Percentiles rank a stretch among this genome's conserved stretches.
phyloP scores from a whole-genome alignment of 106 monocot genomes.

The Dioscorea alata region DNA sequence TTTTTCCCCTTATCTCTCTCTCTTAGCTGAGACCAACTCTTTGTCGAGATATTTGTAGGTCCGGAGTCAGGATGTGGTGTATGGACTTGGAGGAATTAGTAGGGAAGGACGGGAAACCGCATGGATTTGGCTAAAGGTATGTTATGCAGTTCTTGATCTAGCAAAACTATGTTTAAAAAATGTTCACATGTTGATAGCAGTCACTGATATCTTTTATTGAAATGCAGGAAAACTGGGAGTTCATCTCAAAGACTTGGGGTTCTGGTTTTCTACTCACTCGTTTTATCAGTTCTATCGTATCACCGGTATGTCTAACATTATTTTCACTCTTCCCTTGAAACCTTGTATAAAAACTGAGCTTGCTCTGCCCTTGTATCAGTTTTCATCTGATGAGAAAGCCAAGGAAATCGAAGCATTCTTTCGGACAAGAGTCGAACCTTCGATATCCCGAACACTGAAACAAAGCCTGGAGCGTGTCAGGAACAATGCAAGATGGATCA shows the following conservation, averaged over 20 bases:
- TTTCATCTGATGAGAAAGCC: constrained; percentile 67
- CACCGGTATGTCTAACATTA: constrained; percentile 33
- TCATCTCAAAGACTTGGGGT: constrained; percentile 69
- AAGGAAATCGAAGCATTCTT: constrained; percentile 75
- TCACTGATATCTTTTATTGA: background rate
- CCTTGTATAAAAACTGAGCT: background rate
- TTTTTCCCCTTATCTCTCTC: too few species aligned
- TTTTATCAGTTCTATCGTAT: constrained; percentile 45
- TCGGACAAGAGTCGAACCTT: constrained; percentile 45
- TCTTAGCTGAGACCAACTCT: background rate
- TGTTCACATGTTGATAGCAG: background rate
- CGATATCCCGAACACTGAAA: constrained; percentile 61
- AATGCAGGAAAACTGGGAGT: constrained; percentile 89
- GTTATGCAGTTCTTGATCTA: background rate
- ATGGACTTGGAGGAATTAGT: constrained; percentile 49
- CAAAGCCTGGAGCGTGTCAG: constrained; percentile 78
- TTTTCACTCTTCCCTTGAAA: background rate
- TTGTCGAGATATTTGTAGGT: constrained; percentile 32
- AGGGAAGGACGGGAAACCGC: constrained; percentile 72
- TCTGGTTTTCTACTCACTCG: constrained; percentile 42
- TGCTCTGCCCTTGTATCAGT: constrained; percentile 30
- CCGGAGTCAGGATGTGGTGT: constrained; percentile 70
- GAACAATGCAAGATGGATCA: constrained; percentile 69
- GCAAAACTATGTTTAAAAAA: background rate
- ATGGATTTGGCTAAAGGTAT: constrained; percentile 93